phyloP scores from a whole-genome alignment of 108 stramenopile species.

The Discostella stelligeroides region DNA sequence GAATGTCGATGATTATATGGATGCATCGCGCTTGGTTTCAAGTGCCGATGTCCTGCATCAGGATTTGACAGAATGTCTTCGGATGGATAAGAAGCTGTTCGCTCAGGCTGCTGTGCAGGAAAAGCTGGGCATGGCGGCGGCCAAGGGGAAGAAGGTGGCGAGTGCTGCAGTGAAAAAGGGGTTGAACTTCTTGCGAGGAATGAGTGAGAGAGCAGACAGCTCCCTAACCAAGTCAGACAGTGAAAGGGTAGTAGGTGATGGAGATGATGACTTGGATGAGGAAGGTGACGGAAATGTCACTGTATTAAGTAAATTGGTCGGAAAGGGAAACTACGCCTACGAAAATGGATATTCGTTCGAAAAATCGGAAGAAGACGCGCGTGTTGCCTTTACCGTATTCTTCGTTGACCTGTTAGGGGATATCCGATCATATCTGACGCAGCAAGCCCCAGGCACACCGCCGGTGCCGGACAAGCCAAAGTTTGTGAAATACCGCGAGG shows the following conservation, averaged over 20 bases:
- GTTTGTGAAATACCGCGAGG: conserved; percentile 36
- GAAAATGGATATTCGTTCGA: conserved; percentile 44
- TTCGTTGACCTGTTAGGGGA: conserved; percentile 54
- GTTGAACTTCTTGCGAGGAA: conserved; percentile 36
- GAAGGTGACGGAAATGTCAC: conserved; percentile 7
- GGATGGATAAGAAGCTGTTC: conserved; percentile 42
- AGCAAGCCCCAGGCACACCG: conserved; percentile 26
- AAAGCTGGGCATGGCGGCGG: conserved; percentile 46
- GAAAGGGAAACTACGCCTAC: conserved; percentile 41
- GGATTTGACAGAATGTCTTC: conserved; percentile 33
- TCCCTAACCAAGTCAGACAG: not conserved
- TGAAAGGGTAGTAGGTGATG: conserved; percentile 17
- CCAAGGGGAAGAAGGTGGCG: conserved; percentile 35
- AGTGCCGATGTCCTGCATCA: conserved; percentile 41
- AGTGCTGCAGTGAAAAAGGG: conserved; percentile 44
- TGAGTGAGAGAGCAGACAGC: not conserved
- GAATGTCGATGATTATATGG: conserved; percentile 19
- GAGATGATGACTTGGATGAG: conserved; percentile 5
- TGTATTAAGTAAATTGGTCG: conserved; percentile 22
- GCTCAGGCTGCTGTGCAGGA: conserved; percentile 52
- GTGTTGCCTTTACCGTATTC: conserved; percentile 48
- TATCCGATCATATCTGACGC: conserved; percentile 42
- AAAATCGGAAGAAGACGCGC: conserved; percentile 49
- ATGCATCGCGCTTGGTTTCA: conserved; percentile 1
- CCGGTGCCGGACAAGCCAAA: conserved; percentile 49